Evolutionary conservation across 2,329 filamentous ascomycete genomes (phyloP), one percentile per base, ranked within the genome.

Genomic region (Mollisia scopiformis): DNA sequence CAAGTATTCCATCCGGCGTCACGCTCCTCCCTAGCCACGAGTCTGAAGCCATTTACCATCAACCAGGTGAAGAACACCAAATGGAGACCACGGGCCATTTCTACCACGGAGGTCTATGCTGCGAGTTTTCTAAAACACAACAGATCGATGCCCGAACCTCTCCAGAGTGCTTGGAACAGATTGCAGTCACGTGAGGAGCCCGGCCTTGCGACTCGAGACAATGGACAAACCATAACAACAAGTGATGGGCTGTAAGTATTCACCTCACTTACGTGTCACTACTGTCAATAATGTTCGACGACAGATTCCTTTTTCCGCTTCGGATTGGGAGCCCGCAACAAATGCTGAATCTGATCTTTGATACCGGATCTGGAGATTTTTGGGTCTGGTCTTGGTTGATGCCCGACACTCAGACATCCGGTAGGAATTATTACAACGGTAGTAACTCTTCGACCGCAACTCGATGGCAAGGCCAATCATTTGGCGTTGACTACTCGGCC

Each of bases 311-410:
- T 6, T 68, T 62, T 25, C 63, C 60, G 4, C 55, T 69, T 11
- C 56, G 43, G 11, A 64, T 69, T 37, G 68, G 68, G 7, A 68
- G 61, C 3, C 68, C 68, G 21, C 19, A 58, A 33, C 68, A 70
- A 35, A 65, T 55, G 2, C 21, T 69, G n/a, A 54, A 67, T 31
- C 51, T 70, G 14, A 57, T 68, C 13, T 68, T 70, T 50, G 68
- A 69, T 35, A 70, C 64, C 25, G 67, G 67, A 5, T 68, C 68
- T 23, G 63, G 64, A 14, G 66, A 69, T 39, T 66, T 69, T 35
- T 72, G 71, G 71, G 66, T 72, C 4, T 66, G 63, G 63, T 63
- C 59, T 8, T 66, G 62, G 66, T 30, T 64, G 16, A 62, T 66
- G 62, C 62, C 66, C 10, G 28, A 52, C 6, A 51, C 59, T 13